Evolutionary conservation across 208 protist species (phyloP).

Genomic region (Leishmania gerbilli): DNA sequence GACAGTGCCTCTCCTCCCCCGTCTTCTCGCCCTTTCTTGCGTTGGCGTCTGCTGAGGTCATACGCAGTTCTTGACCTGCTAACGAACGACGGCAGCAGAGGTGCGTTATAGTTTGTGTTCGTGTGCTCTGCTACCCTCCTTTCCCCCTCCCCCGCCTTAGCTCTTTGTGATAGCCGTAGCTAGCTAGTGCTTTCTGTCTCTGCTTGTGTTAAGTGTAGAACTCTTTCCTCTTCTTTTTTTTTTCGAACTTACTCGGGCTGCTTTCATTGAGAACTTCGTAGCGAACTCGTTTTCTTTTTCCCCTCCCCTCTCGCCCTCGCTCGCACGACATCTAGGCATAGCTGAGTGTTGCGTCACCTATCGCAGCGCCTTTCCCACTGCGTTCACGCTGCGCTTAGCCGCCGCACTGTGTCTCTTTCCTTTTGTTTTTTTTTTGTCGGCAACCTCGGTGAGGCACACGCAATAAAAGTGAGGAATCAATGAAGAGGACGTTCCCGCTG

Average conservation of each 20-base stretch:
- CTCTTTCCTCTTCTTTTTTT: neutral
- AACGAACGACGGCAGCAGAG: too few relatives aligned
- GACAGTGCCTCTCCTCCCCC: neutral
- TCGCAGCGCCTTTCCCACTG: neutral
- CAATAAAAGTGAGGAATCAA: slow-evolving; percentile 7
- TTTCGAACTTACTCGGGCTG: neutral
- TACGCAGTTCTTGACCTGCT: neutral
- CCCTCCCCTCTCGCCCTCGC: neutral
- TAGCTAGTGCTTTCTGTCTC: neutral
- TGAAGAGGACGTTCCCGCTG: slow-evolving; percentile 50
- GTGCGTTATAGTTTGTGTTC: too few relatives aligned
- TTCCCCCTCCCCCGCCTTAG: neutral
- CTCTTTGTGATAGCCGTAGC: neutral
- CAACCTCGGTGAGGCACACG: neutral
- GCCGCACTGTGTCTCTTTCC: neutral
- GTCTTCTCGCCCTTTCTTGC: neutral
- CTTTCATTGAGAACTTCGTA: neutral
- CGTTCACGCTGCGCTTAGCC: neutral
- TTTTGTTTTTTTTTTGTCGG: neutral
- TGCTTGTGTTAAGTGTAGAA: neutral
- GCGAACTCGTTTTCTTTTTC: neutral
- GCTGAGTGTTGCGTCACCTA: neutral
- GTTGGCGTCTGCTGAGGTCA: neutral
- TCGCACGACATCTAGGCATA: neutral
- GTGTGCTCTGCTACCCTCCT: too few relatives aligned